Evolutionary conservation across 306 rosid species (phyloP), one percentile per base, ranked within the genome.

Genomic region (Albizia julibrissin): DNA sequence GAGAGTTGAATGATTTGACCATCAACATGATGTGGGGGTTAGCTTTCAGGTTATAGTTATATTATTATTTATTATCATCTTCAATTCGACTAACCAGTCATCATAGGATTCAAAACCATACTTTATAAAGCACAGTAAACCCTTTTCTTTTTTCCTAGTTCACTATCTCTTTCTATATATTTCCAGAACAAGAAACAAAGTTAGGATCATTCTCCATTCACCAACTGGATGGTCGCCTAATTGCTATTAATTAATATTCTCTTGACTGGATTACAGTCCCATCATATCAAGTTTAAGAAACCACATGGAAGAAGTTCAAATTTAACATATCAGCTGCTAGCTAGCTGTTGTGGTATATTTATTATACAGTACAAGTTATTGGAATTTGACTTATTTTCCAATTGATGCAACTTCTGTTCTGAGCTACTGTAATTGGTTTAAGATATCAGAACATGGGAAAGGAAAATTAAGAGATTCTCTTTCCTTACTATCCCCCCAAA

Each of bases 1-100:
- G 78, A 29, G 76, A 75, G 72, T 33, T 76, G 79, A 76, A 37
- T 81, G 88, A 87, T 84, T 83, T 86, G 90, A 87, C 91, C 78
- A 78, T 71, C 37, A 27, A 62, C 29, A 56, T 27, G 69, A 62
- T 26, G 69, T 12, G 39, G 69, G 68, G 69, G 69, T 26, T 26
- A 5, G 11, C 68, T 13, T 61, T 27, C 37, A 62, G 67, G 67
- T 61, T 61, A 0, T 56, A n/a, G 24, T 58, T 58, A 52, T 16
- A 5, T 52, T 52, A 52, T 52, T 46, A 46, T 46, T 22, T 58
- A 19, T 22, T 21, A 58, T 58, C 10, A 11, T 24, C 14, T 61
- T 61, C 67, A 24, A 21, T 62, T 27, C 69, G 0, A 26, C 21
- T 4, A 62, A 62, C 69, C 39, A 27, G 21, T 13, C 21, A 26